Percentiles rank a stretch among this genome's conserved stretches.
These are phyloP conservation scores for Oidiodendron maius DNA, from an alignment of 495 filamentous ascomycete species.

Conservation along the genomic window DNA sequence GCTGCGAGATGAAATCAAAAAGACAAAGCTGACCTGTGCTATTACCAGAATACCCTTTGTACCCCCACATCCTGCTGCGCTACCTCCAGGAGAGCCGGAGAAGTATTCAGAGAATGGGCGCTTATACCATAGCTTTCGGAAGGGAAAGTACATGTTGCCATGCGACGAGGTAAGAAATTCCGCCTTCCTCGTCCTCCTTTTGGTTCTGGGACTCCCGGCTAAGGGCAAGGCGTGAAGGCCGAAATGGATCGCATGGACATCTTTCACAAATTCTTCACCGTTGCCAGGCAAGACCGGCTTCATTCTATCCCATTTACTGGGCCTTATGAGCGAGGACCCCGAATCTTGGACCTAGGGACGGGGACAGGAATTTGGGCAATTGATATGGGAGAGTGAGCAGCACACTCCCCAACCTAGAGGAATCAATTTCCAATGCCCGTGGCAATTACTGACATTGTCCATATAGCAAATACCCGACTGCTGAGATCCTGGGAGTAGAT, in stretches of 20 bases:
- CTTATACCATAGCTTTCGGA: slow-evolving; percentile 16
- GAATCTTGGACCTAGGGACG: slow-evolving; percentile 77
- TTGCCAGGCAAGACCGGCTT: slow-evolving; percentile 55
- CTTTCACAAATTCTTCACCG: slow-evolving; percentile 66
- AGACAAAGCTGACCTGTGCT: slow-evolving; percentile 10
- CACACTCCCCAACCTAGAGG: not conserved
- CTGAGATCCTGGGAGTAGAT: slow-evolving; percentile 69
- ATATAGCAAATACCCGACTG: slow-evolving; percentile 49
- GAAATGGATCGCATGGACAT: slow-evolving; percentile 76
- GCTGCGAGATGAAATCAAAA: no score
- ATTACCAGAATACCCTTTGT: slow-evolving; percentile 13
- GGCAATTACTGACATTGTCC: not conserved
- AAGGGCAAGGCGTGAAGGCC: slow-evolving; percentile 26
- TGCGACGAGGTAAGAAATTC: slow-evolving; percentile 24
- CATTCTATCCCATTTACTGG: slow-evolving; percentile 50
- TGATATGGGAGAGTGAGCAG: slow-evolving; percentile 71
- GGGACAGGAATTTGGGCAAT: slow-evolving; percentile 92
- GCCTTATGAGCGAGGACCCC: slow-evolving; percentile 29
- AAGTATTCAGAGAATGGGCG: slow-evolving; percentile 22
- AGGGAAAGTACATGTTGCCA: slow-evolving; percentile 23
- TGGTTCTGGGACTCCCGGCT: not conserved
- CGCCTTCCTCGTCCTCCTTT: not conserved
- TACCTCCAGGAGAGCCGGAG: not conserved
- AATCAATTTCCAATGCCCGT: not conserved
- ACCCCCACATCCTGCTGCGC: not conserved